Conservation (phyloP, 208 protist species). For the Endotrypanum monterogeii region DNA sequence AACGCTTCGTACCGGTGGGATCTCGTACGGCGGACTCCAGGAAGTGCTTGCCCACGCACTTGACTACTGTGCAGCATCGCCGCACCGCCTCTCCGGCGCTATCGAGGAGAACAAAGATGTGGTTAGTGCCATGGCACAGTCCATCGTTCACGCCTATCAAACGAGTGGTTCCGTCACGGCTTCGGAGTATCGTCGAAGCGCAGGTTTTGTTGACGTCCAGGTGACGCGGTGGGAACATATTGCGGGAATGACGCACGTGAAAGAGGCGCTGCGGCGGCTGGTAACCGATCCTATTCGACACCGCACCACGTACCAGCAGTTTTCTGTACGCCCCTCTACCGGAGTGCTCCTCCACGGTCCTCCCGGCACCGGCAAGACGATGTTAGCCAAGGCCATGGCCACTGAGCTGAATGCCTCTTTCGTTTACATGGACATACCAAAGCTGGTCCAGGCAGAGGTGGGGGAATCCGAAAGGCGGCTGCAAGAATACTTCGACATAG, state of each 20-base stretch:
- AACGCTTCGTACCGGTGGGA: slow-evolving; percentile 63
- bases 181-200: slow-evolving; percentile 45
- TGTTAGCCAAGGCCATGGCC: slow-evolving; percentile 92
- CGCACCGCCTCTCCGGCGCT: not conserved
- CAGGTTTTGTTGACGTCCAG: slow-evolving; percentile 80
- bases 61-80: slow-evolving; percentile 2
- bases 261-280: slow-evolving; percentile 51
- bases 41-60: slow-evolving; percentile 36
- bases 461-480: slow-evolving; percentile 91
- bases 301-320: slow-evolving; percentile 25
- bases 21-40: slow-evolving; percentile 64
- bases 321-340: slow-evolving; percentile 80
- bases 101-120: slow-evolving; percentile 6
- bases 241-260: slow-evolving; percentile 67
- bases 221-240: slow-evolving; percentile 74
- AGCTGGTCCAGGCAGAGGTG: slow-evolving; percentile 88
- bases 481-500: slow-evolving; percentile 81
- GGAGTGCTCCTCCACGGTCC: slow-evolving; percentile 91
- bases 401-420: slow-evolving; percentile 90
- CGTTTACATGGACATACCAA: slow-evolving; percentile 85
- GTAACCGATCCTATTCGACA: slow-evolving; percentile 46
- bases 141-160: slow-evolving; percentile 45
- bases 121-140: slow-evolving; percentile 29
- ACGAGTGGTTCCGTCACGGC: slow-evolving; percentile 48
- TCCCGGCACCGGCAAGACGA: slow-evolving; percentile 93